These are phyloP conservation scores for Citrus cavaleriei DNA, from an alignment of 345 rosid genomes.

Conservation along the genomic window DNA sequence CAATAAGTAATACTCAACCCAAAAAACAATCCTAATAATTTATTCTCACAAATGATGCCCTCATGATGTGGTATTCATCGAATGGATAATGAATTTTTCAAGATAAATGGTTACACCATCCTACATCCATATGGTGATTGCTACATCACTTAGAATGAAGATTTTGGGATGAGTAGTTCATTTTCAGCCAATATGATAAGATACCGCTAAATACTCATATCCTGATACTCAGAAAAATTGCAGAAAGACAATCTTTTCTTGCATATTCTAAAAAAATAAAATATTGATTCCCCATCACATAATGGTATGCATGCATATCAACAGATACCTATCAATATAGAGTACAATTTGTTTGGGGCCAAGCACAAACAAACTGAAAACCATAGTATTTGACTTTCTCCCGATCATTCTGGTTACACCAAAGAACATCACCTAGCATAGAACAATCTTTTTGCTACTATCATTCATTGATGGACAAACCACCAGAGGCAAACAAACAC, in stretches of 20 bases:
- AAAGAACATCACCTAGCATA: background rate
- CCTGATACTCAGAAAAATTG: background rate
- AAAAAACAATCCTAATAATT: too few species aligned
- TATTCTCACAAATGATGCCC: too few species aligned
- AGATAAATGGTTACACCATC: too few species aligned
- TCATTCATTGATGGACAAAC: background rate
- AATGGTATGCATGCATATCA: background rate
- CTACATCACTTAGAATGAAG: too few species aligned
- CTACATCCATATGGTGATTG: too few species aligned
- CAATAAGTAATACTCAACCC: too few species aligned
- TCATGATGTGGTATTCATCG: too few species aligned
- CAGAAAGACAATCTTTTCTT: background rate
- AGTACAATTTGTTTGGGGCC: background rate
- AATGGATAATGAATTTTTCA: too few species aligned
- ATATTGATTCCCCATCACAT: background rate
- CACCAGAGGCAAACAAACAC: background rate
- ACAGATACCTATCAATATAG: background rate
- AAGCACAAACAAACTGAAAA: background rate
- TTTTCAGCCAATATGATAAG: background rate
- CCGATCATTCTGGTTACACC: background rate
- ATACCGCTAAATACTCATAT: background rate
- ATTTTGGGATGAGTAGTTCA: too few species aligned
- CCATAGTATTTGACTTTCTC: background rate
- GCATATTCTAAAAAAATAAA: background rate
- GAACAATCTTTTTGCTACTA: background rate